Conservation (phyloP, 2,329 filamentous ascomycete species). For the Monascus ruber region DNA sequence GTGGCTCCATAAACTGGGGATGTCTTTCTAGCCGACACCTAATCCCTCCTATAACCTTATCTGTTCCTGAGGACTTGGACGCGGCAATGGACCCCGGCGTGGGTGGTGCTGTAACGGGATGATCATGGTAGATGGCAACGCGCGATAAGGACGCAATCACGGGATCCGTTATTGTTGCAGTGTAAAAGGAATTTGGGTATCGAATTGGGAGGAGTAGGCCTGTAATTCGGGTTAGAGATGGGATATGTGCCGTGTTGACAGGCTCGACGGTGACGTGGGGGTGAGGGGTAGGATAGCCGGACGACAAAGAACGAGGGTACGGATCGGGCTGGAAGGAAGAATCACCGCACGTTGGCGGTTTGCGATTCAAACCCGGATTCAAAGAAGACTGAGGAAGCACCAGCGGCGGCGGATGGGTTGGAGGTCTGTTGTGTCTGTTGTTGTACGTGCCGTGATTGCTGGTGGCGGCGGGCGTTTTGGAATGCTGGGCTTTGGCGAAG, state of each 20-base stretch:
- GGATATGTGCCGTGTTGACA: constrained; percentile 43
- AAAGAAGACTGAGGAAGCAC: constrained; percentile 14
- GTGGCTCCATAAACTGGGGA: background rate
- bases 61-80: constrained; percentile 16
- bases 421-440: constrained; percentile 11
- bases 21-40: constrained; percentile 35
- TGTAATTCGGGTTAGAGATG: constrained; percentile 47
- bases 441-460: constrained; percentile 7
- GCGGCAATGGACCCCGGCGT: constrained; percentile 6
- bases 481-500: constrained; percentile 23
- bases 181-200: constrained; percentile 51
- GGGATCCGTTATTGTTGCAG: constrained; percentile 46
- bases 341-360: constrained; percentile 12
- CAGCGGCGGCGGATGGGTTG: constrained; percentile 20
- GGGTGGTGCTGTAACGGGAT: constrained; percentile 21
- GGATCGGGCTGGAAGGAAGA: constrained; percentile 16
- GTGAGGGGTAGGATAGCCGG: constrained; percentile 23
- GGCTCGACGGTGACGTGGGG: constrained; percentile 43
- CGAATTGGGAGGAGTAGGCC: constrained; percentile 49
- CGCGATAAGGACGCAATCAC: constrained; percentile 43
- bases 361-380: constrained; percentile 10
- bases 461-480: constrained; percentile 12
- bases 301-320: constrained; percentile 17
- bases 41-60: constrained; percentile 39
- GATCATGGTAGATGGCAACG: constrained; percentile 47